Conservation (phyloP, 2,329 filamentous ascomycete genomes). For the Neodidymelliopsis sp. region DNA sequence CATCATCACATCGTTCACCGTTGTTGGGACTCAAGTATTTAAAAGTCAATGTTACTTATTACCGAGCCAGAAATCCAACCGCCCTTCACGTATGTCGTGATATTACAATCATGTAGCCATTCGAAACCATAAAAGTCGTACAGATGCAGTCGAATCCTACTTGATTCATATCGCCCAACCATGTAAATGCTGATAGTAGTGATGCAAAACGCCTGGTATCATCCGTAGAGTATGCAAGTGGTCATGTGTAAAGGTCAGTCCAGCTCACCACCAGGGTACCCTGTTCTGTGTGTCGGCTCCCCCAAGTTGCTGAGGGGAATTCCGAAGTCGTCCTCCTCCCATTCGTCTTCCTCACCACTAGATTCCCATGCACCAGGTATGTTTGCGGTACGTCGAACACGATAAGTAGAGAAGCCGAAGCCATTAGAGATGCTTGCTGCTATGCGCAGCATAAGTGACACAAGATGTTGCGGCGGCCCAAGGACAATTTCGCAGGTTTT, state of each 20-base stretch:
- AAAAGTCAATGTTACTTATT: conserved; percentile 2
- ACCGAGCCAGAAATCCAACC: not conserved
- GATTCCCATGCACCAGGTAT: conserved; percentile 64
- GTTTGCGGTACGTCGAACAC: conserved; percentile 38
- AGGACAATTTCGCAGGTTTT: conserved; percentile 81
- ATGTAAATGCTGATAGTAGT: conserved; percentile 31
- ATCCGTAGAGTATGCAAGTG: conserved; percentile 24
- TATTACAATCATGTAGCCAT: conserved; percentile 31
- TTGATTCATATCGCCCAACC: conserved; percentile 27
- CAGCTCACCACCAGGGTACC: conserved; percentile 35
- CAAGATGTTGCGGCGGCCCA: conserved; percentile 79
- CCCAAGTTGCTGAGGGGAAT: conserved; percentile 53
- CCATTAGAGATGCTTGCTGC: conserved; percentile 74
- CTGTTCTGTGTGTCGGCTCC: conserved; percentile 31
- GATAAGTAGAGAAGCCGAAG: conserved; percentile 45
- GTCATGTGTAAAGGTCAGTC: conserved; percentile 29
- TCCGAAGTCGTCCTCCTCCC: conserved; percentile 66
- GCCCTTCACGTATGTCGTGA: not conserved
- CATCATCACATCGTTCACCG: not conserved
- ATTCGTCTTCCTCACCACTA: conserved; percentile 62
- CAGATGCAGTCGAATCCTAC: conserved; percentile 20
- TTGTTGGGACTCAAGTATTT: no score
- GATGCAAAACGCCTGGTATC: conserved; percentile 30
- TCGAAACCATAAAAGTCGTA: conserved; percentile 23
- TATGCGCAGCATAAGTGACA: conserved; percentile 81